phyloP scores from a whole-genome alignment of 2,329 filamentous ascomycete genomes.

The Cladobotryum mycophilum region DNA sequence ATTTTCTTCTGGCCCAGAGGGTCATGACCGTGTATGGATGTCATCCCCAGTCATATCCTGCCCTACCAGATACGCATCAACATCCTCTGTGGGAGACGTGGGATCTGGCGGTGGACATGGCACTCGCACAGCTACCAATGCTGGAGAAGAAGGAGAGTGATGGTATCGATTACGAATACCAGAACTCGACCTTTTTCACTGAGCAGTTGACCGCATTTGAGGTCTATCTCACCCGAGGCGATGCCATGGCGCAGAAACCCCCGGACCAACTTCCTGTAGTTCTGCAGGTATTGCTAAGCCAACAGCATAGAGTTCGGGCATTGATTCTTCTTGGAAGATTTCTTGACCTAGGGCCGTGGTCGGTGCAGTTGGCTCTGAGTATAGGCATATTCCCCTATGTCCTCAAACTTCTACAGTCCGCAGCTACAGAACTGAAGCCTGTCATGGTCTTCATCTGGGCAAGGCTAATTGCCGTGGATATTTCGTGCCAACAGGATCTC shows the following conservation, averaged over 20 bases:
- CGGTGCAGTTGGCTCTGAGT: slow-evolving; percentile 92
- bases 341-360: slow-evolving; percentile 93
- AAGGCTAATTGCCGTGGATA: slow-evolving; percentile 87
- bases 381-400: slow-evolving; percentile 99
- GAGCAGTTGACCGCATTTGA: slow-evolving; percentile 97
- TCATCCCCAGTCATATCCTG: slow-evolving; percentile 84
- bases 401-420: slow-evolving; percentile 91
- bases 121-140: slow-evolving; percentile 79
- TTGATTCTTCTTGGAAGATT: slow-evolving; percentile 90
- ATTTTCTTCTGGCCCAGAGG: slow-evolving; percentile 88
- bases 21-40: slow-evolving; percentile 97
- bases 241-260: slow-evolving; percentile 74
- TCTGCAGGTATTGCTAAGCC: slow-evolving; percentile 88
- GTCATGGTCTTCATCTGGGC: slow-evolving; percentile 99
- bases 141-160: slow-evolving; percentile 72
- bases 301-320: slow-evolving; percentile 86
- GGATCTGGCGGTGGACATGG: slow-evolving; percentile 96
- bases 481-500: slow-evolving; percentile 86
- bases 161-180: slow-evolving; percentile 78
- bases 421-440: slow-evolving; percentile 87
- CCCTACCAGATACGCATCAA: slow-evolving; percentile 89
- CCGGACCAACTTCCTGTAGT: slow-evolving; percentile 96
- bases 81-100: slow-evolving; percentile 96
- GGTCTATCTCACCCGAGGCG: slow-evolving; percentile 79
- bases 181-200: slow-evolving; percentile 92